These are phyloP conservation scores for Blastocrithidia nonstop DNA, from an alignment of 208 protist species.

Conservation along the genomic window DNA sequence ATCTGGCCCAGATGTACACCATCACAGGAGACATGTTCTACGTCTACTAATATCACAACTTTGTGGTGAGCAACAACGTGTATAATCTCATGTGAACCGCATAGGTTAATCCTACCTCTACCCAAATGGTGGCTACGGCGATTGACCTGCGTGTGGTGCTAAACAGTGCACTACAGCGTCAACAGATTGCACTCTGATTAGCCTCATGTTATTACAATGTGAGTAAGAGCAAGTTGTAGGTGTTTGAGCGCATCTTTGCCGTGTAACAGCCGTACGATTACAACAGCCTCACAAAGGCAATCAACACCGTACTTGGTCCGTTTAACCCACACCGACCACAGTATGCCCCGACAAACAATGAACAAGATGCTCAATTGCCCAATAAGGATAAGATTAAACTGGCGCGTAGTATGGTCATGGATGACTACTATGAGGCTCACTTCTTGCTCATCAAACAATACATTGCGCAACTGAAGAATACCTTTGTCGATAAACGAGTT, in stretches of 20 bases:
- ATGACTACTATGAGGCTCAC: conserved; percentile 10
- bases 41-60: neutral
- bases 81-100: neutral
- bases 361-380: neutral
- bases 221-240: neutral
- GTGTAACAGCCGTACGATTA: conserved; percentile 7
- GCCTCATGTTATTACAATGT: conserved; percentile 7
- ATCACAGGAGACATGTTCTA: neutral
- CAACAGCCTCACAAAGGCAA: neutral
- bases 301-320: neutral
- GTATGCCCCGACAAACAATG: neutral
- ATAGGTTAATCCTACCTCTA: neutral
- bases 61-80: neutral
- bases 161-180: conserved; percentile 8
- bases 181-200: conserved; percentile 10
- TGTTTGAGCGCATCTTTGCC: conserved; percentile 8
- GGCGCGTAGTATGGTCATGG: conserved; percentile 8
- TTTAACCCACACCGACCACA: neutral
- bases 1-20: neutral
- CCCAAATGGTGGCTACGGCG: neutral
- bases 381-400: conserved; percentile 1
- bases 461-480: too few species aligned
- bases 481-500: too few species aligned
- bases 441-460: conserved; percentile 2
- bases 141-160: conserved; percentile 1